phyloP scores from a whole-genome alignment of 73 alveolate genomes.

The Paramecium pentaurelia region DNA sequence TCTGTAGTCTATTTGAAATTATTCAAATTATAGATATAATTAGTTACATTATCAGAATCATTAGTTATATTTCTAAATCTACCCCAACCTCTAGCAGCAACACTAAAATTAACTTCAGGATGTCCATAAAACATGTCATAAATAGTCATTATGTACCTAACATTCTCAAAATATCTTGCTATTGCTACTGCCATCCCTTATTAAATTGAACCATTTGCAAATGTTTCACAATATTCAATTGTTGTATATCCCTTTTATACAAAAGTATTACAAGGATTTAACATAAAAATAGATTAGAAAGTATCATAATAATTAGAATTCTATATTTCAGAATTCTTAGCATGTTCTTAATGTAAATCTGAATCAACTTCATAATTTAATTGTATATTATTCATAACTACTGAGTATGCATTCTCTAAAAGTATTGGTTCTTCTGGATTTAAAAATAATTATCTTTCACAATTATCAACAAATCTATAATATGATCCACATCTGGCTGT shows the following conservation, averaged over 20 bases:
- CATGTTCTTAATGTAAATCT: neutral
- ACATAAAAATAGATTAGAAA: neutral
- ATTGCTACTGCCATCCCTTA: slow-evolving; percentile 31
- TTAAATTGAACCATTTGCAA: neutral
- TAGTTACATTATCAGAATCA: neutral
- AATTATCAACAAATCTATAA: slow-evolving; percentile 2
- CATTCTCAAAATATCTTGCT: slow-evolving; percentile 20
- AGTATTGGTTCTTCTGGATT: neutral
- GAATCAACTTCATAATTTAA: neutral
- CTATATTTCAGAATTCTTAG: neutral
- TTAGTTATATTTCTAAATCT: neutral
- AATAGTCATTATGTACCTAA: neutral
- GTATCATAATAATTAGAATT: neutral
- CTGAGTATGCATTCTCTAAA: neutral
- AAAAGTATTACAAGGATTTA: neutral
- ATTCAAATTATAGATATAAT: neutral
- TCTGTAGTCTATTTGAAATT: neutral
- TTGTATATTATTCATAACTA: neutral
- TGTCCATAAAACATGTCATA: neutral
- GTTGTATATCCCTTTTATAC: neutral
- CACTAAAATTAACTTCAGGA: neutral
- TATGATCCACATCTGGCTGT: neutral
- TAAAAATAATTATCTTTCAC: neutral
- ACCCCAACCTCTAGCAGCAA: neutral
- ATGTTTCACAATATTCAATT: neutral